Evolutionary conservation across 257 asterid genomes (phyloP).

Genomic region (Nyctanthes arbortristis): DNA sequence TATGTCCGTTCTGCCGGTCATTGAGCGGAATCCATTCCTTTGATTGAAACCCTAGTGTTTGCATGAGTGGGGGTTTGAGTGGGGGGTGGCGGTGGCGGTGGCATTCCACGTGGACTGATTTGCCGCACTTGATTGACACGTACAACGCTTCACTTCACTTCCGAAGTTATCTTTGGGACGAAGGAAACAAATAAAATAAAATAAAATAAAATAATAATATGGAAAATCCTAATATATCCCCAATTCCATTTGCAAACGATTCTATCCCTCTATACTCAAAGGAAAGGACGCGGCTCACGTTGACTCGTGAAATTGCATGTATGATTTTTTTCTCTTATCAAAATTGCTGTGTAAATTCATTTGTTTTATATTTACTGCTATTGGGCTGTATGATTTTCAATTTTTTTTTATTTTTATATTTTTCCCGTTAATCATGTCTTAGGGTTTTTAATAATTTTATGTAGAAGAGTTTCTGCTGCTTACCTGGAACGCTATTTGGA

Average conservation of each 20-base stretch:
- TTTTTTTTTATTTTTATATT: background rate
- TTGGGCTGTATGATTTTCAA: background rate
- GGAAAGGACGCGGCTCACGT: background rate
- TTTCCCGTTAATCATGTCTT: background rate
- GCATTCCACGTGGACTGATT: too few relatives aligned
- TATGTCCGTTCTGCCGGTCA: too few relatives aligned
- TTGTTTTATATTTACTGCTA: background rate
- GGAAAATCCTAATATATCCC: background rate
- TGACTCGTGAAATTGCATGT: background rate
- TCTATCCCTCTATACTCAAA: background rate
- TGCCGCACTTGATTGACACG: too few relatives aligned
- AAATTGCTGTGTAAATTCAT: background rate
- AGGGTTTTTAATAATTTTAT: background rate
- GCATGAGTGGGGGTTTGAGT: too few relatives aligned
- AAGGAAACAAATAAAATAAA: background rate
- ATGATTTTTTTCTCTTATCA: background rate
- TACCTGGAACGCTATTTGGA: conserved; percentile 43
- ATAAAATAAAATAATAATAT: background rate
- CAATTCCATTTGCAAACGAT: background rate
- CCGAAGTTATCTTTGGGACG: background rate
- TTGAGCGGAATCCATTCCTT: too few relatives aligned
- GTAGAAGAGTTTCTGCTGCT: conserved; percentile 22
- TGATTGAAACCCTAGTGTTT: too few relatives aligned
- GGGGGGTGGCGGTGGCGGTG: too few relatives aligned
- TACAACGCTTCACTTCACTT: background rate